phyloP scores from a whole-genome alignment of 2,329 filamentous ascomycete genomes.

The Aspergillus latus region DNA sequence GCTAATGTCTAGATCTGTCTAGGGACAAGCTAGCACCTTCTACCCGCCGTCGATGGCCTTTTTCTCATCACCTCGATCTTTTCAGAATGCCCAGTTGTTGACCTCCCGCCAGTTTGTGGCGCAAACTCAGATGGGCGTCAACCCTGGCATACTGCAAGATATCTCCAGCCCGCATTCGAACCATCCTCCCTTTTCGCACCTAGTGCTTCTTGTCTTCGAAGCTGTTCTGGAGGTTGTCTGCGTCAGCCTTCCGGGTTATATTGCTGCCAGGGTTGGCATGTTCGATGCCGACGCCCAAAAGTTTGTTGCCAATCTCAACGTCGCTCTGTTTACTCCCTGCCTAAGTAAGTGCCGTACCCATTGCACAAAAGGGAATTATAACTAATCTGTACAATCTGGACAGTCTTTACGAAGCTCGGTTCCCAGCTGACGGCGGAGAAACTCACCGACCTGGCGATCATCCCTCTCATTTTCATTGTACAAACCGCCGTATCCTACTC shows the following conservation, averaged over 20 bases:
- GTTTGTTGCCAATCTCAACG: slow-evolving; percentile 93
- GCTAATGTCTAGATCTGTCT: background rate
- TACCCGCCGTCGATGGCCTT: slow-evolving; percentile 36
- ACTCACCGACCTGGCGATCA: slow-evolving; percentile 84
- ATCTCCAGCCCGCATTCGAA: slow-evolving; percentile 32
- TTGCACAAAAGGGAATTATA: slow-evolving; percentile 9
- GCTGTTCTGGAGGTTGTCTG: slow-evolving; percentile 94
- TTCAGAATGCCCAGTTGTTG: slow-evolving; percentile 44
- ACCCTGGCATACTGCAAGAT: slow-evolving; percentile 23
- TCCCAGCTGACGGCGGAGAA: slow-evolving; percentile 92
- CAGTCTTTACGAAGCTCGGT: slow-evolving; percentile 95
- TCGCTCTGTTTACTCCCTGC: slow-evolving; percentile 94
- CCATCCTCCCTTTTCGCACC: slow-evolving; percentile 55
- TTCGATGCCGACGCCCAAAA: slow-evolving; percentile 97
- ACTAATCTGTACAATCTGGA: background rate
- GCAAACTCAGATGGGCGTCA: slow-evolving; percentile 25
- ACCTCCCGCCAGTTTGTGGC: slow-evolving; percentile 23
- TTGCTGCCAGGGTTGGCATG: slow-evolving; percentile 84
- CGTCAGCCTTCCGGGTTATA: slow-evolving; percentile 89
- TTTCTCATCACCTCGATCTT: slow-evolving; percentile 51
- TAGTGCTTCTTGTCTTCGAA: slow-evolving; percentile 84
- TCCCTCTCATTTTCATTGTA: slow-evolving; percentile 88
- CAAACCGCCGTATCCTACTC: slow-evolving; percentile 85
- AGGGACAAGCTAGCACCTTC: background rate
- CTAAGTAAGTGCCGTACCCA: slow-evolving; percentile 64